These are phyloP conservation scores for Neostapfia colusana DNA, from an alignment of 176 grass and related monocot genomes.

Conservation along the genomic window DNA sequence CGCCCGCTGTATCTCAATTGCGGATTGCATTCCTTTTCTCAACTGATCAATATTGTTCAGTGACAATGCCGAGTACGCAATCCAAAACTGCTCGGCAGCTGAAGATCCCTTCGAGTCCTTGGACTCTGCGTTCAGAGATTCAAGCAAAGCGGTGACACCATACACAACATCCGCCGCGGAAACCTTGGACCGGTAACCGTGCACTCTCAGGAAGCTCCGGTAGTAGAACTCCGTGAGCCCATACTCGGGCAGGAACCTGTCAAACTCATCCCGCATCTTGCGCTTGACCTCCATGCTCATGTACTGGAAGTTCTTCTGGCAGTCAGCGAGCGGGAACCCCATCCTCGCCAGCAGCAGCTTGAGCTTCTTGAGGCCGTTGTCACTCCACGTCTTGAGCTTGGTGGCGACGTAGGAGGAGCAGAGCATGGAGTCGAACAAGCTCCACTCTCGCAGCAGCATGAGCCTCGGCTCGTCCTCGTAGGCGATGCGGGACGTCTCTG, in stretches of 20 bases:
- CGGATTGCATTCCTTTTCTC: slow-evolving; percentile 74
- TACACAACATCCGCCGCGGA: slow-evolving; percentile 96
- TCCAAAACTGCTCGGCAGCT: slow-evolving; percentile 69
- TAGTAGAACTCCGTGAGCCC: slow-evolving; percentile 91
- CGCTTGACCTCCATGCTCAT: slow-evolving; percentile 93
- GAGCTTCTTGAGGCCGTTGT: slow-evolving; percentile 91
- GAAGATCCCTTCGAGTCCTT: slow-evolving; percentile 49
- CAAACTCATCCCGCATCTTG: slow-evolving; percentile 86
- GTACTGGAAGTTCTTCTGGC: slow-evolving; percentile 92
- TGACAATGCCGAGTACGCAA: slow-evolving; percentile 77
- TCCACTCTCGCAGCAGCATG: slow-evolving; percentile 87
- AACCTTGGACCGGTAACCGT: slow-evolving; percentile 75
- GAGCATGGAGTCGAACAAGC: slow-evolving; percentile 83
- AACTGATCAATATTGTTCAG: slow-evolving; percentile 68
- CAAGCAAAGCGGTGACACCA: slow-evolving; percentile 74
- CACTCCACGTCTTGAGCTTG: slow-evolving; percentile 84
- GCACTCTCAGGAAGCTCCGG: slow-evolving; percentile 73
- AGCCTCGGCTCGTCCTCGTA: slow-evolving; percentile 88
- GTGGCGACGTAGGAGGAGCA: slow-evolving; percentile 90
- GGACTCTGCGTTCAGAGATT: slow-evolving; percentile 31
- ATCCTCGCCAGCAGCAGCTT: slow-evolving; percentile 88
- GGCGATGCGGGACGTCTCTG: slow-evolving; percentile 71
- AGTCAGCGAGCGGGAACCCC: slow-evolving; percentile 80
- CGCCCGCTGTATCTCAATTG: slow-evolving; percentile 79
- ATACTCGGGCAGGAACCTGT: slow-evolving; percentile 80